Base-by-base conservation (phyloP, 2,329 filamentous ascomycete species). In the Aspergillus bombycis region DNA sequence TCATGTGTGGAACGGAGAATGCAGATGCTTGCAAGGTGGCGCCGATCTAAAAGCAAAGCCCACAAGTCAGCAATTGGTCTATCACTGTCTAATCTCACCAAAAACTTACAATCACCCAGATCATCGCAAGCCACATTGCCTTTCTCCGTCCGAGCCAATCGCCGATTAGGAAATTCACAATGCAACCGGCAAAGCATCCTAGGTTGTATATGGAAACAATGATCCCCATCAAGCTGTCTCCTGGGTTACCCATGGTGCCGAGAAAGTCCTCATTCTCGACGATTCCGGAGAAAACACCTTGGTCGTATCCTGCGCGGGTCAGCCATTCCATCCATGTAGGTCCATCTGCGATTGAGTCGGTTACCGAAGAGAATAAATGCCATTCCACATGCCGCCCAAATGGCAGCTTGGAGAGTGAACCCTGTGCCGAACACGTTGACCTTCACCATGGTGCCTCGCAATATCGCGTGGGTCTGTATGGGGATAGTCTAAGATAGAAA, bases 241-340 rank as follows among this genome's bases (percentile, higher is more conserved):
- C 70, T 0, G 79, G 79, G 57, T 79, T 69, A 30, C 73, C 61
- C 62, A 83, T 80, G 2, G 76, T 76, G 3, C 72, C 62, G 2
- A 83, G 72, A 67, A 80, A 84, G 60, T 84, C 76, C 14, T 79
- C 68, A 28, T 80, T 82, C 14, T 81, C 78, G 9, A 84, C 74
- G 12, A 85, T 81, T 5, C 81, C 81, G 2, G 79, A 78, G 64
- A 84, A 83, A 0, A 84, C 81, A 41, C 82, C 82, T 65, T 84
- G 82, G 23, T 84, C 82, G 50, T 84, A 84, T 1, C 81, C 82
- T 75, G 23, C 19, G 28, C 14, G 50, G 41, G 19, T 48, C 16
- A 54, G n/a, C 28, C 3, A 53, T 34, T 36, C 19, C n/a, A 12
- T 54, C 12, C 52, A 36, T 21, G 5, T 16, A 12, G 10, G 1